Base-by-base conservation (phyloP, 2,329 filamentous ascomycete species). In the Truncatella angustata region DNA sequence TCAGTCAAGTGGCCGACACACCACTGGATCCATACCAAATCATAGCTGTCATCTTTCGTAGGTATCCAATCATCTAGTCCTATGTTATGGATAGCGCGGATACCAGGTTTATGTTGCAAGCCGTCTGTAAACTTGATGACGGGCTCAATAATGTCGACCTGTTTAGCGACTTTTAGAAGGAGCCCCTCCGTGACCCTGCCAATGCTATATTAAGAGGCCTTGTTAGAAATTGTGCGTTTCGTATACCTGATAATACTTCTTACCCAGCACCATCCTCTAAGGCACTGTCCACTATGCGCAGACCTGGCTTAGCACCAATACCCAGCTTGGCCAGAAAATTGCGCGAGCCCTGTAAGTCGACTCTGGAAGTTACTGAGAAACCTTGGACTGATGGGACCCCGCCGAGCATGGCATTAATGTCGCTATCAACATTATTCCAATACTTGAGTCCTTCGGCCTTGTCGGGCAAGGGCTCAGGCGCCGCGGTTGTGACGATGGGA, bases 11-110 rank as follows among this genome's bases (percentile, higher is more conserved):
- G 87, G 21, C 90, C 88, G 6, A 93, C 70, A 68, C 91, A 97
- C 91, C 92, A 96, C 69, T 97, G 92, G 49, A 82, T 87, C 90
- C 90, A 96, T 55, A 97, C 84, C 42, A 96, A 68, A 65, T 92
- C 87, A 69, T 97, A 97, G 45, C 71, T 66, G 7, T 69, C 61
- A n/a, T 63, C 72, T 1, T 70, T 60, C 0, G 62, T 71, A 1
- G 78, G 74, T 10, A 60, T 53, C 90, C 90, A 95, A 24, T 80
- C 77, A 68, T 96, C 87, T 1, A 96, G 72, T 0, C 90, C 90
- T 2, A 86, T 71, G 58, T 88, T 90, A 70, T 83, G 87, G 16
- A 96, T 78, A 20, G 77, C 71, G 2, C 80, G 73, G 11, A 85
- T 73, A 1, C 87, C 87, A 1, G 82, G 67, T 37, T 77, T 79